Conservation (phyloP, 2,329 filamentous ascomycete genomes). For the Myriosclerotinia scirpicola region DNA sequence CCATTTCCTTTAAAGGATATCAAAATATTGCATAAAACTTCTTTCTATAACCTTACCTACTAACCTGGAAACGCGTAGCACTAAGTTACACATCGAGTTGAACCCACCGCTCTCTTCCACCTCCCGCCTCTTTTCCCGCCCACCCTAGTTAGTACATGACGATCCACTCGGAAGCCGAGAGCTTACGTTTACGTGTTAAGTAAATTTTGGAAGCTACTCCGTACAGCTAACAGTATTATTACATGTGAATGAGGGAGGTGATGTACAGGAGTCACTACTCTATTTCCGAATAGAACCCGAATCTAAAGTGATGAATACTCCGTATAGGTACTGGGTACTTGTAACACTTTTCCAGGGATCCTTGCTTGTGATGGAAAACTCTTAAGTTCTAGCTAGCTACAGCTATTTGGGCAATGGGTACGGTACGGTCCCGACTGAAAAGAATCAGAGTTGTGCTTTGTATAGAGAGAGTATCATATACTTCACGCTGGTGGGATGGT, state of each 20-base stretch:
- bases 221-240: neutral
- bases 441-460: neutral
- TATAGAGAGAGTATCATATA: neutral
- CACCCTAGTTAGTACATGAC: neutral
- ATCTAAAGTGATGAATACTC: neutral
- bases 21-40: no score
- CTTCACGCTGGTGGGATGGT: neutral
- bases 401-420: neutral
- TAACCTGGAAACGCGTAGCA: no score
- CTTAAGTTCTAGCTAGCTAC: neutral
- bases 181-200: slow-evolving; percentile 7
- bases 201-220: neutral
- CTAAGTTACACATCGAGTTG: neutral
- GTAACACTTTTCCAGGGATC: neutral
- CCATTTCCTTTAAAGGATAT: no score
- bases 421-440: neutral
- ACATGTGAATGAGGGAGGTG: slow-evolving; percentile 17
- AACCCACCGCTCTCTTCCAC: neutral
- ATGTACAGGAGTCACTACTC: neutral
- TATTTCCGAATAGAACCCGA: neutral
- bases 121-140: no score
- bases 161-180: slow-evolving; percentile 1
- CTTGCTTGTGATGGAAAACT: neutral
- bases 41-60: no score
- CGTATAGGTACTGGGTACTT: no score